Evolutionary conservation across 768 basidiomycete species (phyloP).

Genomic region (Leucosporidium scottii): DNA sequence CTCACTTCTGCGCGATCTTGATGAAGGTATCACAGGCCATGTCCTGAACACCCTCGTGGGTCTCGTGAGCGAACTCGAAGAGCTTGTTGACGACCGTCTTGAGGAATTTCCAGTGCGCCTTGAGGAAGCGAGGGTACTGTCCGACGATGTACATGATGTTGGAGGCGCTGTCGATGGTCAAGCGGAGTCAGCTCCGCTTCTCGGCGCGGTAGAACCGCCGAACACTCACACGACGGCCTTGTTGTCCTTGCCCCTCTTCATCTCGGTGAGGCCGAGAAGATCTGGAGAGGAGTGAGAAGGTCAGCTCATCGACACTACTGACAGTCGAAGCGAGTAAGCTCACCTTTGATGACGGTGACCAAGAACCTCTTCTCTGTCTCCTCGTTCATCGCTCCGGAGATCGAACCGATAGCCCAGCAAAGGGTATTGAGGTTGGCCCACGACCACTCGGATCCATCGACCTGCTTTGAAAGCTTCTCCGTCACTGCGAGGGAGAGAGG

Average conservation of each 20-base stretch:
- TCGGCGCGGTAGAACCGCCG: no score
- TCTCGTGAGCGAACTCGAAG: conserved; percentile 99
- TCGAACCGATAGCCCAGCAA: conserved; percentile 99
- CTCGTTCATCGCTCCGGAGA: conserved; percentile 99
- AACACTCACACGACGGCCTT: conserved; percentile 75
- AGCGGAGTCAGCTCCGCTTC: neutral
- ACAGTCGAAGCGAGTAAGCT: neutral
- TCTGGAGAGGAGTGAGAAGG: conserved; percentile 46
- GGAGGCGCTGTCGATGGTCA: conserved; percentile 36
- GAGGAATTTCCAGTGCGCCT: conserved; percentile 99
- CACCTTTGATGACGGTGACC: conserved; percentile 85
- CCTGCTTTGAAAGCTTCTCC: conserved; percentile 94
- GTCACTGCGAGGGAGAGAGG: conserved; percentile 49
- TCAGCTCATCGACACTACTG: neutral
- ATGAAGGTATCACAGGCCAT: conserved; percentile 99
- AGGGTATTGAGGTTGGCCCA: conserved; percentile 99
- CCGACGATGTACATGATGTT: conserved; percentile 83
- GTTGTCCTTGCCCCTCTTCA: conserved; percentile 99
- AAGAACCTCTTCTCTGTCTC: conserved; percentile 98
- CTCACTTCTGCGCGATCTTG: conserved; percentile 94
- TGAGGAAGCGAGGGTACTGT: conserved; percentile 97
- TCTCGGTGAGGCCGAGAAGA: conserved; percentile 90
- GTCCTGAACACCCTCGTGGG: conserved; percentile 98
- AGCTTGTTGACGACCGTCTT: conserved; percentile 99
- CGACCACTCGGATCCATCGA: conserved; percentile 77